A percentile compares a stretch with the other conserved stretches of the same genome.
phyloP scores from a whole-genome alignment of 768 basidiomycete genomes.

The Exidia glandulosa region DNA sequence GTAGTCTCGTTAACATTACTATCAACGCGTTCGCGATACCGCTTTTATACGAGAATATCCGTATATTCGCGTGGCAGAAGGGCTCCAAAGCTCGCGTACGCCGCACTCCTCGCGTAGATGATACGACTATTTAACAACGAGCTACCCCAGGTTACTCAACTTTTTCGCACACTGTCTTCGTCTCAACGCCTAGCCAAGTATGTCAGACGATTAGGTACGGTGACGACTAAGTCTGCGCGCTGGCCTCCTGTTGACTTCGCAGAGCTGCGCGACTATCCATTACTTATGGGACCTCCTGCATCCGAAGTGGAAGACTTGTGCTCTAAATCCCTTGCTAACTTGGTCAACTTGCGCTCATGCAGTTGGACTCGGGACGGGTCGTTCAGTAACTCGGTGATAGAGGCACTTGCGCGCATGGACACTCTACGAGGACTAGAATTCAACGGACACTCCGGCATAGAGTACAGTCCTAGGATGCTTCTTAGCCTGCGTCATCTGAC shows the following conservation, averaged over 20 bases:
- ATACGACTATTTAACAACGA: neutral
- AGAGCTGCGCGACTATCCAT: neutral
- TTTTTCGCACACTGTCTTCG: conserved; percentile 51
- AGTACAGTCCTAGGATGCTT: conserved; percentile 46
- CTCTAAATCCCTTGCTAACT: conserved; percentile 44
- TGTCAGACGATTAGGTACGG: conserved; percentile 48
- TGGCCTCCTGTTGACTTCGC: neutral
- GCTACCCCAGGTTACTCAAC: conserved; percentile 39
- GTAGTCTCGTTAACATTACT: conserved; percentile 46
- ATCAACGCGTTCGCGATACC: conserved; percentile 43
- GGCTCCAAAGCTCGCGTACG: conserved; percentile 44
- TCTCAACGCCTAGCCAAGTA: conserved; percentile 45
- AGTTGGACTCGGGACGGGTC: conserved; percentile 78
- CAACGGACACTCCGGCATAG: conserved; percentile 47
- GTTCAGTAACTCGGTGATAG: conserved; percentile 45
- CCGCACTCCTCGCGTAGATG: neutral
- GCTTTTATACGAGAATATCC: conserved; percentile 45
- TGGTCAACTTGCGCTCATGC: conserved; percentile 47
- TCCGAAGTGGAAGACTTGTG: conserved; percentile 26
- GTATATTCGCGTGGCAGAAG: conserved; percentile 63
- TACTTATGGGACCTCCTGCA: neutral
- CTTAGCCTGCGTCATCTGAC: conserved; percentile 37
- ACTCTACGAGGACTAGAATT: conserved; percentile 51
- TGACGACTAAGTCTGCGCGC: neutral
- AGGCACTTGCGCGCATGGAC: conserved; percentile 32